These are phyloP conservation scores for Amylocarpus encephaloides DNA, from an alignment of 2,329 filamentous ascomycete genomes.

Conservation along the genomic window DNA sequence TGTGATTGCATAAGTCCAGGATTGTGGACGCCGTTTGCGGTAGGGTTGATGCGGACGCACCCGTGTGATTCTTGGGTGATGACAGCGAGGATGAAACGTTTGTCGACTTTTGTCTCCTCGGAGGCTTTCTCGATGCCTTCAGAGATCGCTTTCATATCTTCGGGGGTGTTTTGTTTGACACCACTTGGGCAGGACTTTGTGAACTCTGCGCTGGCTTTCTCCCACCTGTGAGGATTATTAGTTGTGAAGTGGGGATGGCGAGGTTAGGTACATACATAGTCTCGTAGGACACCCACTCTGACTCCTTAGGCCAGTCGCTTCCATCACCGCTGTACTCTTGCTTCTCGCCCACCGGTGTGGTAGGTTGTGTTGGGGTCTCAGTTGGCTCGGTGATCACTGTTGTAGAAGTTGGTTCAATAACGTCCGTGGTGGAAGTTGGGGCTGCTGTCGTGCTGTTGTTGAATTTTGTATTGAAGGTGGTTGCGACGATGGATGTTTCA, in stretches of 20 bases:
- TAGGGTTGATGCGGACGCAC: constrained; percentile 14
- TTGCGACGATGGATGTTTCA: no score
- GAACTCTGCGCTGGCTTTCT: background rate
- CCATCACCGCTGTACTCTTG: no score
- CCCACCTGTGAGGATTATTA: background rate
- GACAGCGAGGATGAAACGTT: constrained; percentile 28
- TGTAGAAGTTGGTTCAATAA: no score
- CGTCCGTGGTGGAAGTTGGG: no score
- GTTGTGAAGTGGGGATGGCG: background rate
- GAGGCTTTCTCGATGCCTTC: constrained; percentile 1
- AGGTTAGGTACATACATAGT: background rate
- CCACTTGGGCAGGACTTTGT: background rate
- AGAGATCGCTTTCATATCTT: constrained; percentile 3
- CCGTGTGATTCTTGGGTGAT: constrained; percentile 31
- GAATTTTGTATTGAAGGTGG: no score
- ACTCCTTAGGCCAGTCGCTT: no score
- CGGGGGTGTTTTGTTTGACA: constrained; percentile 3
- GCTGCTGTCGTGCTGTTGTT: no score
- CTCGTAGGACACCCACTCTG: no score
- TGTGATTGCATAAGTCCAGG: constrained; percentile 24
- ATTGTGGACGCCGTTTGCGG: constrained; percentile 3
- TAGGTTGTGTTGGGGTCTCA: no score
- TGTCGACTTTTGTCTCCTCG: constrained; percentile 17
- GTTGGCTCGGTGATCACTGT: no score
- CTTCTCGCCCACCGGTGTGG: no score